Conservation (phyloP, 768 basidiomycete species). For the Holtermannia corniformis region DNA sequence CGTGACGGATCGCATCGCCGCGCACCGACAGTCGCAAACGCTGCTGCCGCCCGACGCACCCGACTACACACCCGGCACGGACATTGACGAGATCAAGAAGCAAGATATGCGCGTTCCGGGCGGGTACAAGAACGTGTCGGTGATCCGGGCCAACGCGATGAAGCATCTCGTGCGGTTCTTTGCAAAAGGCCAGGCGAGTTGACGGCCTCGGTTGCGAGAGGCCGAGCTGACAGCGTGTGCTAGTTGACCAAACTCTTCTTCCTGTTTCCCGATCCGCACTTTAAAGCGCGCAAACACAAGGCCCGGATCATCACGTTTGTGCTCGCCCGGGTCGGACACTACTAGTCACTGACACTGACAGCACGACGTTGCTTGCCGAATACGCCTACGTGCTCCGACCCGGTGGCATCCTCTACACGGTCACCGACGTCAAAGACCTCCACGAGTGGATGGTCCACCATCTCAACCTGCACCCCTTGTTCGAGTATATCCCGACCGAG, state of each 20-base stretch:
- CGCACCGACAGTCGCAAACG: constrained; percentile 53
- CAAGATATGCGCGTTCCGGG: constrained; percentile 31
- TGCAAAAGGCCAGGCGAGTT: constrained; percentile 59
- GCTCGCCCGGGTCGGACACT: background rate
- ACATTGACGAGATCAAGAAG: constrained; percentile 15
- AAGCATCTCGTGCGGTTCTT: constrained; percentile 98
- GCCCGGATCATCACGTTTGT: constrained; percentile 80
- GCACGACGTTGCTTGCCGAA: constrained; percentile 87
- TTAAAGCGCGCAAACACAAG: constrained; percentile 96
- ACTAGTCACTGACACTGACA: no score
- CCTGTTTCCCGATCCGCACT: constrained; percentile 97
- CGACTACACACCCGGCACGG: background rate
- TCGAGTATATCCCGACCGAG: constrained; percentile 66
- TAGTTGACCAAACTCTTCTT: constrained; percentile 83
- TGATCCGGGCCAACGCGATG: constrained; percentile 95
- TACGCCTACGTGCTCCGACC: constrained; percentile 88
- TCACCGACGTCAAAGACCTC: constrained; percentile 90
- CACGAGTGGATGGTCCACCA: constrained; percentile 92
- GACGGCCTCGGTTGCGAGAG: background rate
- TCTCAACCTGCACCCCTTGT: constrained; percentile 76
- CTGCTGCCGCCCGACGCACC: constrained; percentile 13
- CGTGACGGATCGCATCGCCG: constrained; percentile 84
- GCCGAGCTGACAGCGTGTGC: background rate
- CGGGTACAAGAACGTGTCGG: constrained; percentile 63
- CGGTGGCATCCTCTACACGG: constrained; percentile 94